Evolutionary conservation across 2,329 filamentous ascomycete species (phyloP).

Genomic region (Hypoxylon sp.): DNA sequence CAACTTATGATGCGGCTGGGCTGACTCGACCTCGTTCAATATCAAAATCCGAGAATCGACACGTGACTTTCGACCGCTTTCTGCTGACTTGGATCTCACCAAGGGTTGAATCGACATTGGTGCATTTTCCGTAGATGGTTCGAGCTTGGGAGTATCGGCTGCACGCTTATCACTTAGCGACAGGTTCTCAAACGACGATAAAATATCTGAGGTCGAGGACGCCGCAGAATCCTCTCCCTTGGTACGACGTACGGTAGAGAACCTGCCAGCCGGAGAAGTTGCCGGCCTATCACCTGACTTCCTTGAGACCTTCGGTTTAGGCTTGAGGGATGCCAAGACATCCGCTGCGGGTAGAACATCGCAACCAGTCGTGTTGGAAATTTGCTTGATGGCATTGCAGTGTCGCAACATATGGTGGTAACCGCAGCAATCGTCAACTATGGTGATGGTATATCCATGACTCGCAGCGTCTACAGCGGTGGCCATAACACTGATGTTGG

Average conservation of each 20-base stretch:
- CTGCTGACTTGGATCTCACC: constrained; percentile 44
- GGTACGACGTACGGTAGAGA: constrained; percentile 52
- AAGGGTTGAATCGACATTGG: constrained; percentile 49
- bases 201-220: constrained; percentile 49
- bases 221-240: constrained; percentile 41
- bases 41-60: constrained; percentile 11
- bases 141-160: constrained; percentile 47
- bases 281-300: constrained; percentile 36
- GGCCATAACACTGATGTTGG: constrained; percentile 90
- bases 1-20: neutral
- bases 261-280: constrained; percentile 40
- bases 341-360: constrained; percentile 72
- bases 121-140: constrained; percentile 44
- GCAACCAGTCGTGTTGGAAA: constrained; percentile 82
- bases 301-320: constrained; percentile 44
- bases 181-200: constrained; percentile 56
- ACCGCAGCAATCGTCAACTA: constrained; percentile 91
- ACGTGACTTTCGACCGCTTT: constrained; percentile 36
- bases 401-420: constrained; percentile 81
- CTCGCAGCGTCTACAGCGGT: constrained; percentile 91
- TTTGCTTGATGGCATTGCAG: constrained; percentile 76
- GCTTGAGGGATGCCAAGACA: constrained; percentile 62
- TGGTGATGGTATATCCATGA: constrained; percentile 87
- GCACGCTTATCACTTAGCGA: constrained; percentile 54
- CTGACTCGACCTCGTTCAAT: constrained; percentile 14